Base-by-base conservation (phyloP, 805 yeast genomes). In the Ogataea trehalophila region DNA sequence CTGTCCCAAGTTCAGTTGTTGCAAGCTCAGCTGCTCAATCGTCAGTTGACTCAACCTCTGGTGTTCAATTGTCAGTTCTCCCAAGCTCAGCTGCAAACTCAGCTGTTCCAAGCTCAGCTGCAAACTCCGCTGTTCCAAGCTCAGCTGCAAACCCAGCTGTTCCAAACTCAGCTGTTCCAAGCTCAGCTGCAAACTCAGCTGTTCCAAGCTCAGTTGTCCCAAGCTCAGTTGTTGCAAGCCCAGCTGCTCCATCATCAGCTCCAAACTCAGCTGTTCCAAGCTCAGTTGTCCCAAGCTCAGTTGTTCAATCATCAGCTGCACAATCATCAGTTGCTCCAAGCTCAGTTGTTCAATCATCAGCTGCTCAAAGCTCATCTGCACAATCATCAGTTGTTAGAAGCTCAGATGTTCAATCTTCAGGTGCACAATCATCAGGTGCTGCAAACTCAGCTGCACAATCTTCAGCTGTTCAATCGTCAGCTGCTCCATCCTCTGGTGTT, bases 201-300 rank as follows among this genome's bases (percentile, higher is more conserved):
- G 29, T 42, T 16, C 29, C 44, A 26, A 4, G 43, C 13, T 23
- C 41, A 5, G 18, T 16, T 39, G 36, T 17, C 4, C 14, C 45
- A 31, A 20, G 35, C 15, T 14, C 41, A n/a, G 36, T 11, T 38
- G 40, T 13, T 38, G 22, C 44, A 3, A 36, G 42, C 37, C 15
- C 33, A 6, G 38, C 11, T 9, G n/a, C 45, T 17, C 8, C 37
- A 18, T 31, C 49, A 4, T 16, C 45, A 47, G 53, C 29, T 44
- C 6, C 42, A 14, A 23, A 49, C 9, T 38, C 49, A 20, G 15
- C 29, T 14, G 18, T 49, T 16, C 6, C 47, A 29, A 20, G 46
- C n/a, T 18, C 43, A 1, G 15, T 41, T 13, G 17, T 37, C 6
- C 5, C 45, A 37, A 26, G 44, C n/a, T 33, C 46, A 9, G 13